A percentile compares a stretch with the other conserved stretches of the same genome.
These are phyloP conservation scores for Colletotrichum sansevieriae DNA, from an alignment of 2,329 filamentous ascomycete species.

Conservation along the genomic window DNA sequence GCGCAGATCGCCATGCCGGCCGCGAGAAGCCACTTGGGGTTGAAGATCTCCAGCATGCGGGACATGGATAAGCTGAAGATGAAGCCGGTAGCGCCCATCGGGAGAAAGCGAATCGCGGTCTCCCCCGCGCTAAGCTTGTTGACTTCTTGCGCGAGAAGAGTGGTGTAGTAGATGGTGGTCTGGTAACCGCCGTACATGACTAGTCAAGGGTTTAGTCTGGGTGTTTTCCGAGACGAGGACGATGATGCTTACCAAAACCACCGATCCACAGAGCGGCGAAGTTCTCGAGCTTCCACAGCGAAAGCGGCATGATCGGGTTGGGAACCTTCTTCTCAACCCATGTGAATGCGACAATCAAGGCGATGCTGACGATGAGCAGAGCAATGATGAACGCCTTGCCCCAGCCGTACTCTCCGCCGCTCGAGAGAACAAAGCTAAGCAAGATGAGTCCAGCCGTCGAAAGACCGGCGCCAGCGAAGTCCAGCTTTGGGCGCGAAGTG, in stretches of 20 bases:
- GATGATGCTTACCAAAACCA: constrained; percentile 49
- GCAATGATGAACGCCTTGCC: constrained; percentile 59
- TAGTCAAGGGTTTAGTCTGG: not conserved
- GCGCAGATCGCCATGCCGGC: constrained; percentile 33
- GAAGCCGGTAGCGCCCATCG: constrained; percentile 34
- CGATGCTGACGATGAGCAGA: constrained; percentile 53
- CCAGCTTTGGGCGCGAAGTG: constrained; percentile 51
- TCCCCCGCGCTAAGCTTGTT: constrained; percentile 32
- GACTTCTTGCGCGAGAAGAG: constrained; percentile 35
- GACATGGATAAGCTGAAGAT: constrained; percentile 38
- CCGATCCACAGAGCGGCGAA: constrained; percentile 60
- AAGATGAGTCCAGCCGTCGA: constrained; percentile 58
- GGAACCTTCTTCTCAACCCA: constrained; percentile 57
- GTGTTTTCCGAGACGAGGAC: not conserved
- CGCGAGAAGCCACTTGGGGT: constrained; percentile 28
- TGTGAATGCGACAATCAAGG: constrained; percentile 53
- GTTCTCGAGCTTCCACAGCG: constrained; percentile 59
- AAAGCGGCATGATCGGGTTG: constrained; percentile 60
- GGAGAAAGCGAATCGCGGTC: constrained; percentile 34
- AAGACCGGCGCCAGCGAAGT: constrained; percentile 56
- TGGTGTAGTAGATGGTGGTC: constrained; percentile 37
- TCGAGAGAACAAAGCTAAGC: constrained; percentile 59
- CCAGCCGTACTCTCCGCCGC: constrained; percentile 61
- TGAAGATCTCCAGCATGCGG: constrained; percentile 36
- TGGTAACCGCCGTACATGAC: constrained; percentile 39